phyloP scores from a whole-genome alignment of 805 yeast genomes.

The Schwanniomyces occidentalis region DNA sequence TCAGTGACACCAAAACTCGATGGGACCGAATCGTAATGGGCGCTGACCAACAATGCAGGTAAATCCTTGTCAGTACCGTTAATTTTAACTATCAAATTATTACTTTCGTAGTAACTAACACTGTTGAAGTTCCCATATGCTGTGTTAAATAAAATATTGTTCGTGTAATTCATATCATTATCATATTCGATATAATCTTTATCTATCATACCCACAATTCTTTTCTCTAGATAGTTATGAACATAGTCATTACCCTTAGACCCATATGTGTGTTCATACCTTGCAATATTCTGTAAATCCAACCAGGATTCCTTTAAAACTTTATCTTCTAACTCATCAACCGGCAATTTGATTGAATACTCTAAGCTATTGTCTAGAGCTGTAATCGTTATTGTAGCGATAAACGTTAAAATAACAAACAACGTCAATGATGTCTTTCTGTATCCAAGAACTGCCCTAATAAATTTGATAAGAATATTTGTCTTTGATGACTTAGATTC shows the following conservation, averaged over 20 bases:
- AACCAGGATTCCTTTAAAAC: constrained; percentile 57
- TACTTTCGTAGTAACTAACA: constrained; percentile 76
- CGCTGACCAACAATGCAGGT: constrained; percentile 73
- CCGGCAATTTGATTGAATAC: constrained; percentile 44
- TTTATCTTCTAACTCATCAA: constrained; percentile 35
- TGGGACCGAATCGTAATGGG: constrained; percentile 90
- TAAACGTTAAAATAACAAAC: constrained; percentile 49
- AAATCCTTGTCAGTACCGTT: constrained; percentile 59
- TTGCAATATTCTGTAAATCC: constrained; percentile 69
- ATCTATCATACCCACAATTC: constrained; percentile 38
- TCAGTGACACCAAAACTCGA: constrained; percentile 87
- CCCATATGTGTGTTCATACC: constrained; percentile 72
- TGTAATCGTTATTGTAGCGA: constrained; percentile 40
- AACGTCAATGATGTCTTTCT: constrained; percentile 69
- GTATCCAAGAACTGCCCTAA: constrained; percentile 62
- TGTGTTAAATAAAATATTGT: constrained; percentile 52
- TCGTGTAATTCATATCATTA: constrained; percentile 42
- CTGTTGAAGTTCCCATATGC: constrained; percentile 49
- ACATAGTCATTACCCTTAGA: constrained; percentile 76
- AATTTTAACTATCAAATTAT: constrained; percentile 75
- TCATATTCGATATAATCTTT: constrained; percentile 35
- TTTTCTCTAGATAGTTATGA: constrained; percentile 59
- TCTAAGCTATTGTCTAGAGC: constrained; percentile 38
- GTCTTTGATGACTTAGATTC: constrained; percentile 11
- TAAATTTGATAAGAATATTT: constrained; percentile 23